These are phyloP conservation scores for Lathyrus sativus DNA, from an alignment of 306 rosid genomes.

Conservation along the genomic window DNA sequence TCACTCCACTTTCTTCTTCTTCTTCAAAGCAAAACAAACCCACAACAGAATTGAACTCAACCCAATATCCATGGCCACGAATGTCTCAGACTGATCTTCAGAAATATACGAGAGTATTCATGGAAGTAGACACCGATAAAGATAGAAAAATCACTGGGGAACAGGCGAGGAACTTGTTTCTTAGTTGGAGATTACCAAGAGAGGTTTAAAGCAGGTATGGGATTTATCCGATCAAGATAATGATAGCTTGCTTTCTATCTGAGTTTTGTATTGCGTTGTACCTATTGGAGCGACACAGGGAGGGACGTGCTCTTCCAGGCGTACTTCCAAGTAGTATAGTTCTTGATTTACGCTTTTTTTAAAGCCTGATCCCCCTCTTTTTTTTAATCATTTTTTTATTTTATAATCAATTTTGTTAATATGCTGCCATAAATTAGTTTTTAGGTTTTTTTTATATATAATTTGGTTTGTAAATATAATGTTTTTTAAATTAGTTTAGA, in stretches of 20 bases:
- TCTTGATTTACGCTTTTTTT: constrained; percentile 74
- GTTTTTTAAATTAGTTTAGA: no score
- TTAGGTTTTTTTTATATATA: no score
- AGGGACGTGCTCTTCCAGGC: constrained; percentile 85
- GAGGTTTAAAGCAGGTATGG: constrained; percentile 98
- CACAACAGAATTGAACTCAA: no score
- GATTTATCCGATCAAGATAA: constrained; percentile 98
- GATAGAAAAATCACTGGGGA: constrained; percentile 96
- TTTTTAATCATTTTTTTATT: no score
- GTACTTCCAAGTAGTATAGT: constrained; percentile 70
- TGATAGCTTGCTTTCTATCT: constrained; percentile 96
- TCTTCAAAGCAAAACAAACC: no score
- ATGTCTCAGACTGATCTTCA: constrained; percentile 80
- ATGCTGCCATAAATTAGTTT: no score
- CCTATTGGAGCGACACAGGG: constrained; percentile 94
- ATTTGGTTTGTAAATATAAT: no score
- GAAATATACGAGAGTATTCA: constrained; percentile 84
- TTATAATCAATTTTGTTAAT: no score
- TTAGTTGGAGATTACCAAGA: constrained; percentile 93
- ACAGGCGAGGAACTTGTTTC: constrained; percentile 88
- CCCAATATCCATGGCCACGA: constrained; percentile 84
- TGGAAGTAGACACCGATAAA: constrained; percentile 90
- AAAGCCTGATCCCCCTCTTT: no score
- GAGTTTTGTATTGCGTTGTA: constrained; percentile 92
- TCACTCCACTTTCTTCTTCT: no score